Conservation (phyloP, 306 rosid species). For the Macrotyloma uniflorum region DNA sequence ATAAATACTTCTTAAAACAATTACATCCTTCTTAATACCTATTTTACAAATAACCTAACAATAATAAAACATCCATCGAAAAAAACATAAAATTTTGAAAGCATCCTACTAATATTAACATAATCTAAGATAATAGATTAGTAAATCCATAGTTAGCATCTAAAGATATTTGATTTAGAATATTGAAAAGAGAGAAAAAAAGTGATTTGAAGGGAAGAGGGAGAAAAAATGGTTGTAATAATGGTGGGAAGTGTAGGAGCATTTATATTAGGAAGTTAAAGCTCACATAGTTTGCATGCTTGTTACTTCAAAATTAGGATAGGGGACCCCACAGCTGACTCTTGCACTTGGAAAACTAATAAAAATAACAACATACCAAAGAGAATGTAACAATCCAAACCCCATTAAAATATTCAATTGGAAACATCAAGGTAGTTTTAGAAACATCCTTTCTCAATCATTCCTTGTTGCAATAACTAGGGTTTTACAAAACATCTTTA, state of each 20-base stretch:
- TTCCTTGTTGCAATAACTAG: slow-evolving; percentile 33
- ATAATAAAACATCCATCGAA: too few species aligned
- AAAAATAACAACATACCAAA: neutral
- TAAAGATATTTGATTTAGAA: too few species aligned
- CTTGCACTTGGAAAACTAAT: slow-evolving; percentile 8
- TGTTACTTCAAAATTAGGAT: slow-evolving; percentile 20
- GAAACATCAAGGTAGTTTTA: slow-evolving; percentile 53
- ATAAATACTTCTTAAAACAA: too few species aligned
- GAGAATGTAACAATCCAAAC: slow-evolving; percentile 16
- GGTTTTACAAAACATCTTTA: neutral
- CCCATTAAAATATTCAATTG: slow-evolving; percentile 40
- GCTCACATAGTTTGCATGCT: slow-evolving; percentile 41
- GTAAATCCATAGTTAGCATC: too few species aligned
- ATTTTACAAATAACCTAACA: too few species aligned
- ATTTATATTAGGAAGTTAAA: neutral
- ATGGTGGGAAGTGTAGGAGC: neutral
- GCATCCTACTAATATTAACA: too few species aligned
- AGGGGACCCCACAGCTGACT: slow-evolving; percentile 49
- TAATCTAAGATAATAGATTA: too few species aligned
- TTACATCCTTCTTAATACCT: too few species aligned
- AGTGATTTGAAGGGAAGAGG: neutral
- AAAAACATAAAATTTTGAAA: too few species aligned
- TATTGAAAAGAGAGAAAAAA: too few species aligned
- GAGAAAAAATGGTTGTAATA: slow-evolving; percentile 29
- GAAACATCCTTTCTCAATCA: slow-evolving; percentile 29